phyloP scores from a whole-genome alignment of 257 asterid species.

The Solanum pimpinellifolium region DNA sequence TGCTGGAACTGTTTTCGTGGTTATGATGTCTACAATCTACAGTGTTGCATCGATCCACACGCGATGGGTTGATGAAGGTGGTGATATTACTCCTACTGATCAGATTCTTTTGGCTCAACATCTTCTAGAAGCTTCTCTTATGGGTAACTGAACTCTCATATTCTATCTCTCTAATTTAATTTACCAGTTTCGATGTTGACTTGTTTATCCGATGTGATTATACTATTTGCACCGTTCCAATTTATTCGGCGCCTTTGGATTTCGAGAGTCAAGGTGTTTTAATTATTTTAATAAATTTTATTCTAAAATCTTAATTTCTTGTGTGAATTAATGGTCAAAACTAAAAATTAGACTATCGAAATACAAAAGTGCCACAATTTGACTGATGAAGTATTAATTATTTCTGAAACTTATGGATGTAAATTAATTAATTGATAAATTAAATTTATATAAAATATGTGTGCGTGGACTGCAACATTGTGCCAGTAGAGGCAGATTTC shows the following conservation, averaged over 20 bases:
- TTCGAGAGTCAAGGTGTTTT: neutral
- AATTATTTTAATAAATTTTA: neutral
- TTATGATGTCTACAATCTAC: constrained; percentile 54
- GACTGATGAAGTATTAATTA: neutral
- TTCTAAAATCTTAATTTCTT: neutral
- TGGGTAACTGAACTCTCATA: constrained; percentile 35
- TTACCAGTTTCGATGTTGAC: neutral
- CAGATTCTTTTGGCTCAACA: constrained; percentile 58
- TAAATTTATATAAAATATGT: neutral
- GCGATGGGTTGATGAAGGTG: constrained; percentile 54
- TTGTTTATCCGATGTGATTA: neutral
- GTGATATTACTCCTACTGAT: constrained; percentile 69
- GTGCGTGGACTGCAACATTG: neutral
- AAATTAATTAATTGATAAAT: neutral
- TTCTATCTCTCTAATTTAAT: neutral
- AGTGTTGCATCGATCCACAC: constrained; percentile 44
- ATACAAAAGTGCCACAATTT: neutral
- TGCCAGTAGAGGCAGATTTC: neutral
- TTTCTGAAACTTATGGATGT: neutral
- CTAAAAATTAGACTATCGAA: neutral
- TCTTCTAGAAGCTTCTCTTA: constrained; percentile 83
- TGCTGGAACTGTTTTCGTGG: constrained; percentile 40
- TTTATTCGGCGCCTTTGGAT: neutral
- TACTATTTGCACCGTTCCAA: neutral
- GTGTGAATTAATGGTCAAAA: neutral